Evolutionary conservation across 176 grass and related monocot species (phyloP), one percentile per base, ranked within the genome.

Genomic region (Eleusine coracana): DNA sequence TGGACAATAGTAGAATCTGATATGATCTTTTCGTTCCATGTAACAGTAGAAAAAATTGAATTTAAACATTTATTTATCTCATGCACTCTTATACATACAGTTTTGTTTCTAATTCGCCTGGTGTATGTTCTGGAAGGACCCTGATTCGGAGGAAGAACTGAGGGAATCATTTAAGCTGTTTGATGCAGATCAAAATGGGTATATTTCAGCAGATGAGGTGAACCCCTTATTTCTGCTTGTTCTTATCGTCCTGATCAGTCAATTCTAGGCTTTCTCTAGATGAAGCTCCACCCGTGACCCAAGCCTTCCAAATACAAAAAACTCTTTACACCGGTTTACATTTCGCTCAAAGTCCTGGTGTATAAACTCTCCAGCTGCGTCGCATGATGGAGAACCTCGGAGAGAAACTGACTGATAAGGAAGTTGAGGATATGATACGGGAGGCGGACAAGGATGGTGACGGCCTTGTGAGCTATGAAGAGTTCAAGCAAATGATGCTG

Each of bases 401-500:
- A 2, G 83, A 88, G 50, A 83, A 87, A 58, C 37, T 87, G 14
- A 82, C 82, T 5, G 80, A 86, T 31, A 72, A 85, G 34, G 88
- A 92, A 59, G 83, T 87, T 1, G 38, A 60, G 15, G 79, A 84
- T 27, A 96, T 96, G 90, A 96, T 96, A 0, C 71, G 17, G 49
- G 90, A 87, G 6, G 90, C 80, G 2, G 90, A 95, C 44, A 76
- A 48, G 46, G 83, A 95, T 11, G 93, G 88, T 15, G 88, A 95
- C 27, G 90, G 88, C 21, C 82, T 81, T 73, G 80, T 92, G 29
- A 90, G 80, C 17, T 95, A 74, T 10, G 66, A 88, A 1, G 93
- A 90, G 77, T 90, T 95, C 25, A 77, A 86, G 42, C 66, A 10
- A 25, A 86, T 80, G 87, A 95, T 95, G 90, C 75, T 81, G 74